phyloP scores from a whole-genome alignment of 306 rosid species.

The Glycine tomentella region DNA sequence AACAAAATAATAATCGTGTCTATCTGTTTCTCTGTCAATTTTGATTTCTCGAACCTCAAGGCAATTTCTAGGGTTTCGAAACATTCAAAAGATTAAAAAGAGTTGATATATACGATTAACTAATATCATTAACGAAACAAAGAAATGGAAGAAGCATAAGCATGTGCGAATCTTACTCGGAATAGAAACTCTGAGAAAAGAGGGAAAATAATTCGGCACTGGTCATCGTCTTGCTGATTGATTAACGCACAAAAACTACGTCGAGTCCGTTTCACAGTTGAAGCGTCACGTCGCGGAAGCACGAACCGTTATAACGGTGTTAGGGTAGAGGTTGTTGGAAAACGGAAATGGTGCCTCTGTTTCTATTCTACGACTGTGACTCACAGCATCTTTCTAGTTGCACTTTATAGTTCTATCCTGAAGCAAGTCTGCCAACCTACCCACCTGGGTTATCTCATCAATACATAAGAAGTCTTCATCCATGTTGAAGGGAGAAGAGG shows the following conservation, averaged over 20 bases:
- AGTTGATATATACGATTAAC: background rate
- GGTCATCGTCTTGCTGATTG: conserved; percentile 20
- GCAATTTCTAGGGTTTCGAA: conserved; percentile 49
- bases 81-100: background rate
- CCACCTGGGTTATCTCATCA: too few relatives aligned
- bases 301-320: conserved; percentile 55
- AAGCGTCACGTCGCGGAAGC: conserved; percentile 33
- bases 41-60: background rate
- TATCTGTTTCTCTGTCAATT: background rate
- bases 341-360: conserved; percentile 18
- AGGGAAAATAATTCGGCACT: conserved; percentile 14
- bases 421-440: too few relatives aligned
- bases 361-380: conserved; percentile 32
- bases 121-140: background rate
- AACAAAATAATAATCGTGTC: background rate
- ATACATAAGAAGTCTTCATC: too few relatives aligned
- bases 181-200: conserved; percentile 17
- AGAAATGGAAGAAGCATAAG: background rate
- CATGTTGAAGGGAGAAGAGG: too few relatives aligned
- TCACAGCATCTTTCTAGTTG: background rate
- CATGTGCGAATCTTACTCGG: conserved; percentile 40
- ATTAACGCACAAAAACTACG: conserved; percentile 22
- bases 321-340: conserved; percentile 6
- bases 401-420: too few relatives aligned
- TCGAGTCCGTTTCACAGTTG: conserved; percentile 31